Evolutionary conservation across 768 basidiomycete species (phyloP).

Genomic region (Brasilioporus rufonigricans): DNA sequence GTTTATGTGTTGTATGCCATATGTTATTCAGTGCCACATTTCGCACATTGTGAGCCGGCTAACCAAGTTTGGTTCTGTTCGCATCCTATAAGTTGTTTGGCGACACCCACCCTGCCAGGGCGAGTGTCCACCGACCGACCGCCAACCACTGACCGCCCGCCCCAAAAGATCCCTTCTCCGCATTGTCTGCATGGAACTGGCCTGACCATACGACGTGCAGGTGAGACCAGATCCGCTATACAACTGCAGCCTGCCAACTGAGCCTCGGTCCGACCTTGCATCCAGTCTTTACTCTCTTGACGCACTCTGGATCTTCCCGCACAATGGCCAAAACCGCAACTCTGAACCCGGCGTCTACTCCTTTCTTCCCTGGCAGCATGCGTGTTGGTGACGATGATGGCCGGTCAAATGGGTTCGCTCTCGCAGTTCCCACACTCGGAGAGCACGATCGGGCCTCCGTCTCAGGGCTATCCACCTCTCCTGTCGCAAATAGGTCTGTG

Average conservation of each 20-base stretch:
- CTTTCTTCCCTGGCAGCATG: conserved; percentile 73
- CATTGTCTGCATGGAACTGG: conserved; percentile 29
- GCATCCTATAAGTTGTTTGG: conserved; percentile 12
- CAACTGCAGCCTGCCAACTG: background rate
- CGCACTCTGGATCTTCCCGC: conserved; percentile 1
- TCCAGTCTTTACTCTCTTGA: conserved; percentile 22
- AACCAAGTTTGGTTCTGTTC: conserved; percentile 14
- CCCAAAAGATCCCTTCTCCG: background rate
- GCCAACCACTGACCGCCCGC: background rate
- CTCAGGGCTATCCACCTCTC: conserved; percentile 58
- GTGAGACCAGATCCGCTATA: conserved; percentile 16
- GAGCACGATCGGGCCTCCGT: conserved; percentile 45
- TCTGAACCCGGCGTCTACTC: conserved; percentile 78
- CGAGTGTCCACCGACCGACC: conserved; percentile 1
- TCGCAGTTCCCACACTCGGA: conserved; percentile 46
- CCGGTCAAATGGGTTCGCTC: conserved; percentile 38
- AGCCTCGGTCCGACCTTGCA: conserved; percentile 1
- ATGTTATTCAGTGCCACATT: conserved; percentile 17
- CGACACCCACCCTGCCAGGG: conserved; percentile 17
- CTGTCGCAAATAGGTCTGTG: conserved; percentile 64
- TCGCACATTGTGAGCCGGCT: conserved; percentile 25
- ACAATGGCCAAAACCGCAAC: conserved; percentile 68
- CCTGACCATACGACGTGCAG: conserved; percentile 19
- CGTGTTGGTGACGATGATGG: conserved; percentile 58
- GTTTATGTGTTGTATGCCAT: background rate